These are phyloP conservation scores for Rhodamnia rubescens DNA, from an alignment of 345 rosid species.

Conservation along the genomic window DNA sequence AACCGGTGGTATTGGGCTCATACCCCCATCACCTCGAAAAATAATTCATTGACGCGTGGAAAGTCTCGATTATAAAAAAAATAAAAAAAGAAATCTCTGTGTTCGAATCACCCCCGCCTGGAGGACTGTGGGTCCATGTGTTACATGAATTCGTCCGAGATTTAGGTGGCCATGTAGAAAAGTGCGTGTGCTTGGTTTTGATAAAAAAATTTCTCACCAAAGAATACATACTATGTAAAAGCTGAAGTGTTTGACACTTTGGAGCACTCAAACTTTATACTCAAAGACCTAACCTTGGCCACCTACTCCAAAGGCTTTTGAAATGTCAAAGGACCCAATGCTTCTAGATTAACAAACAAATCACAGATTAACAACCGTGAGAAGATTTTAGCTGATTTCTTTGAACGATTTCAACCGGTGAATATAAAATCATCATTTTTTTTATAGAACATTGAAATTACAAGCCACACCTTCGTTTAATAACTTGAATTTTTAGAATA, in stretches of 20 bases:
- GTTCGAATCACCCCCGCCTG: too few species aligned
- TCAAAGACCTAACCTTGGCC: neutral
- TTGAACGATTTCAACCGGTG: neutral
- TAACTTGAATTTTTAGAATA: too few species aligned
- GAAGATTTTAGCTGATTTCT: neutral
- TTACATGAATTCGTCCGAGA: neutral
- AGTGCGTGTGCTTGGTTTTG: neutral
- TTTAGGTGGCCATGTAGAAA: neutral
- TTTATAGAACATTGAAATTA: neutral
- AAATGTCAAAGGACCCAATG: neutral
- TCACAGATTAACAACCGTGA: neutral
- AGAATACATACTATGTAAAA: neutral
- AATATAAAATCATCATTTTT: neutral
- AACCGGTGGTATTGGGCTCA: too few species aligned
- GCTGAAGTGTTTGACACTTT: neutral
- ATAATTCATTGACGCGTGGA: too few species aligned
- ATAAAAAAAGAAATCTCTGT: neutral
- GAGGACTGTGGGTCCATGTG: neutral
- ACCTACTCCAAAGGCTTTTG: neutral
- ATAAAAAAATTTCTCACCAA: neutral
- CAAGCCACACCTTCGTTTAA: too few species aligned
- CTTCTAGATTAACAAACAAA: neutral
- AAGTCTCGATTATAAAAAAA: too few species aligned
- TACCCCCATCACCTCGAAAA: too few species aligned
- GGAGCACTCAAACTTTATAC: neutral